These are phyloP conservation scores for Penicillium goetzii DNA, from an alignment of 495 filamentous ascomycete genomes.

Conservation along the genomic window DNA sequence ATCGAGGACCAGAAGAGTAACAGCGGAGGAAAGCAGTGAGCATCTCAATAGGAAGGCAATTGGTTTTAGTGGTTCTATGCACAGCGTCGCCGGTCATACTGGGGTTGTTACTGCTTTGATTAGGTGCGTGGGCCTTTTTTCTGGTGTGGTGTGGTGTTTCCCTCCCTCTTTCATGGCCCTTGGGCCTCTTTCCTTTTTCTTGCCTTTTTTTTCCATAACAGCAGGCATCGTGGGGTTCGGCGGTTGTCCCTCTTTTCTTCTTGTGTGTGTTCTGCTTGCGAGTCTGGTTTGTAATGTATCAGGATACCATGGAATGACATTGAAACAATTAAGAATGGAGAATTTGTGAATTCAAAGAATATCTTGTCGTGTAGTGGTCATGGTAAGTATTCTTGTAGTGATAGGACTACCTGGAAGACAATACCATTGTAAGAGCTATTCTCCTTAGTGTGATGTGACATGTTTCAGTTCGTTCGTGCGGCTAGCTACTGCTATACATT, in stretches of 20 bases:
- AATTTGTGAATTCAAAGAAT: background rate
- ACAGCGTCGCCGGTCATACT: conserved; percentile 36
- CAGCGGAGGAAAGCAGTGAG: conserved; percentile 22
- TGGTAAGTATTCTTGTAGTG: background rate
- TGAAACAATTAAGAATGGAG: conserved; percentile 1
- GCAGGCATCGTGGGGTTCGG: conserved; percentile 41
- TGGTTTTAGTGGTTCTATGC: conserved; percentile 28
- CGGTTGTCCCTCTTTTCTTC: conserved; percentile 28
- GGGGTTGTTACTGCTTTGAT: conserved; percentile 23
- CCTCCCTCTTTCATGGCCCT: conserved; percentile 16
- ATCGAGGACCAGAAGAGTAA: conserved; percentile 44
- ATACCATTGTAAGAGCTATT: background rate
- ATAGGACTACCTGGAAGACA: background rate
- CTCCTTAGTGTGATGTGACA: background rate
- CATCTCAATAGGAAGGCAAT: conserved; percentile 24
- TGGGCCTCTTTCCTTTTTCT: conserved; percentile 14
- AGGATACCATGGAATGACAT: conserved; percentile 33
- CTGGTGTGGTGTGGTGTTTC: conserved; percentile 20
- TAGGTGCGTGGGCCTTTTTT: conserved; percentile 26
- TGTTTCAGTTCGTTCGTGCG: too few species aligned
- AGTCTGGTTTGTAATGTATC: conserved; percentile 26
- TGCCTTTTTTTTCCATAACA: conserved; percentile 25
- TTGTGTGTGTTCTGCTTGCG: conserved; percentile 24
- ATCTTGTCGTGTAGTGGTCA: background rate
- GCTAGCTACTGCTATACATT: background rate